Base-by-base conservation (phyloP, 1,139 yeast genomes). In the Scheffersomyces segobiensis region DNA sequence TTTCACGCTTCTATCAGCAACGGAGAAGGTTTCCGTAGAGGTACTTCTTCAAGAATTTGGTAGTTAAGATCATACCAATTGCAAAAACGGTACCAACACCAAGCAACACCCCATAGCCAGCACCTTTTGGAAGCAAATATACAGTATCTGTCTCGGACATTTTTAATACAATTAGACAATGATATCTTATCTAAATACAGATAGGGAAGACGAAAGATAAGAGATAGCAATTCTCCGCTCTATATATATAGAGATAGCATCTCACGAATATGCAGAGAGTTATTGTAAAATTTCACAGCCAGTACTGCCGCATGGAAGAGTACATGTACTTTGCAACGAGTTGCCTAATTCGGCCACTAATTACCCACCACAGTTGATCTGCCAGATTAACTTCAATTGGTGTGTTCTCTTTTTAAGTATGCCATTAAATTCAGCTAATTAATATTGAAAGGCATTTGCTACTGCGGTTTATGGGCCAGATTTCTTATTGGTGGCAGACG, bases 1-100 rank as follows among this genome's bases (percentile, higher is more conserved):
- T 1, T 74, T 73, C 10, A 72, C 71, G 5, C 64, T 58, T 58
- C 76, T 59, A 53, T 71, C 68, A 17, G 76, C 75, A 49, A 71
- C 75, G 61, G 71, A 67, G 53, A 72, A 72, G 54, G 69, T 70
- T 59, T 72, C 76, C 1, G 76, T 72, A 12, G 70, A 72, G 63
- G 54, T 72, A 72, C 58, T 62, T 67, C 26, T 62, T 55, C 57
- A 71, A 59, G 22, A 71, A 62, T 53, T 67, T 65, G 20, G 75
- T 71, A 14, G 71, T 66, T 14, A 68, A 55, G 39, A 72, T 64
- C 66, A 72, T 72, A 48, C 73, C 73, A 12, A 69, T 59, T 14
- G 76, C 76, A 59, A 72, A 72, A 8, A 69, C 60, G 8, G 69
- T 73, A 46, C 76, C 75, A 5, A 69, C 70, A 3, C 75, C 76